These are phyloP conservation scores for Fusarium sp. DNA, from an alignment of 2,329 filamentous ascomycete genomes.

Conservation along the genomic window DNA sequence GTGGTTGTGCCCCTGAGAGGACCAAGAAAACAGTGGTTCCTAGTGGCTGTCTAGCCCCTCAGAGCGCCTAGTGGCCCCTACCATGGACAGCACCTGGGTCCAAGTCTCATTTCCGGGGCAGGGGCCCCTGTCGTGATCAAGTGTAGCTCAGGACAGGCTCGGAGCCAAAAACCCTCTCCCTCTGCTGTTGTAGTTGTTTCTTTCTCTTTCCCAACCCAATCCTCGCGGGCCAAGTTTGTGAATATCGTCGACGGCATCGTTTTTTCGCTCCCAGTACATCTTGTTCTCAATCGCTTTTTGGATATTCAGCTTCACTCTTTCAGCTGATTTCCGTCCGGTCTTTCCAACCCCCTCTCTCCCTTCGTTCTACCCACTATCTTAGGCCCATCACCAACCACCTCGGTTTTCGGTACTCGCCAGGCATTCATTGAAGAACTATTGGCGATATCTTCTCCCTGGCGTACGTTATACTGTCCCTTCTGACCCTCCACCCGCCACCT, in stretches of 20 bases:
- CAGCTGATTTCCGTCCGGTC: constrained; percentile 53
- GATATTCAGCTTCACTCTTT: constrained; percentile 56
- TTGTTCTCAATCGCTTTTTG: constrained; percentile 40
- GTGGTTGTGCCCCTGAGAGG: constrained; percentile 33
- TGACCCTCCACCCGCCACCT: constrained; percentile 37
- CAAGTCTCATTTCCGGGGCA: constrained; percentile 39
- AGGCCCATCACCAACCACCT: constrained; percentile 36
- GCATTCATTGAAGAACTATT: constrained; percentile 41
- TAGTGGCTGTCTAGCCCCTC: constrained; percentile 24
- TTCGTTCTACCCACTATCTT: constrained; percentile 31
- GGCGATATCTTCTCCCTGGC: constrained; percentile 44
- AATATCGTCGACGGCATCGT: constrained; percentile 37
- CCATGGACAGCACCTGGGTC: constrained; percentile 20
- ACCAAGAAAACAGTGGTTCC: constrained; percentile 29
- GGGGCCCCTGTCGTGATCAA: constrained; percentile 19
- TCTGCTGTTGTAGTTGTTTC: constrained; percentile 20
- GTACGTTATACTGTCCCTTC: constrained; percentile 36
- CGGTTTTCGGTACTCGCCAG: constrained; percentile 29
- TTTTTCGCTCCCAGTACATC: constrained; percentile 39
- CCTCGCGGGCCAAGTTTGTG: constrained; percentile 41
- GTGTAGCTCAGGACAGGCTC: constrained; percentile 9
- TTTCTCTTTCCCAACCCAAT: constrained; percentile 39
- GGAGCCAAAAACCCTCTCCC: constrained; percentile 29
- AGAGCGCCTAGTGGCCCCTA: constrained; percentile 32
- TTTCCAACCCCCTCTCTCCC: constrained; percentile 39